A percentile compares a stretch with the other conserved stretches of the same genome.
phyloP scores from a whole-genome alignment of 495 filamentous ascomycete species.

The Apiosordaria backusii region DNA sequence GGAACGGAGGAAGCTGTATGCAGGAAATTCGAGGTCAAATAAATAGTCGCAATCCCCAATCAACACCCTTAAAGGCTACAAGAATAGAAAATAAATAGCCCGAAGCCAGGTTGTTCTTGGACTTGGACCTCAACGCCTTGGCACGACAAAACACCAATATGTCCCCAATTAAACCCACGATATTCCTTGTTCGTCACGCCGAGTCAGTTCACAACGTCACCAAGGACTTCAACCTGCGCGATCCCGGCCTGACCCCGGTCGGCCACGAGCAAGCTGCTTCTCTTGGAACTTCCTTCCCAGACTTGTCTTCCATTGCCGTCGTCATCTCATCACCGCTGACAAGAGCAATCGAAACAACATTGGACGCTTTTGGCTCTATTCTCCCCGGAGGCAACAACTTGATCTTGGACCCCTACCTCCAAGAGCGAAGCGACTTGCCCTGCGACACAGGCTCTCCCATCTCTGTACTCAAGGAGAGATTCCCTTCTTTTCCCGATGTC shows the following conservation, averaged over 20 bases:
- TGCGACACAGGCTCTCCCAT: slow-evolving; percentile 38
- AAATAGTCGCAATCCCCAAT: not conserved
- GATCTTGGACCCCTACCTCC: slow-evolving; percentile 28
- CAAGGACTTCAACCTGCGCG: slow-evolving; percentile 30
- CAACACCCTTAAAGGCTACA: not conserved
- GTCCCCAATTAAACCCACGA: slow-evolving; percentile 3
- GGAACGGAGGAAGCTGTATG: not conserved
- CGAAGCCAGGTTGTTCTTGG: not conserved
- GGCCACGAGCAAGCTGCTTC: slow-evolving; percentile 21
- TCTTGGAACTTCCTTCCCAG: slow-evolving; percentile 18
- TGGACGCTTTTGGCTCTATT: slow-evolving; percentile 15
- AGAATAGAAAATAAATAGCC: not conserved
- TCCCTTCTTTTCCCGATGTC: slow-evolving; percentile 4
- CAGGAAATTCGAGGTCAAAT: not conserved
- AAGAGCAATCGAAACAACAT: slow-evolving; percentile 27
- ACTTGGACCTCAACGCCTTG: too few relatives aligned
- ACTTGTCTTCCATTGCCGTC: slow-evolving; percentile 10
- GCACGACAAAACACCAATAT: not conserved
- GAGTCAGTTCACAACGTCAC: slow-evolving; percentile 33
- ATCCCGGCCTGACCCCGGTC: slow-evolving; percentile 25
- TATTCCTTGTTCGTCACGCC: slow-evolving; percentile 32
- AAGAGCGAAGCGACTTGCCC: slow-evolving; percentile 38
- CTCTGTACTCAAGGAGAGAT: slow-evolving; percentile 17
- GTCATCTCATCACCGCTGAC: slow-evolving; percentile 28
- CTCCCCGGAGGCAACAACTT: slow-evolving; percentile 8